Percentiles rank a stretch among this genome's conserved stretches.
These are phyloP conservation scores for Lepidium didymum DNA, from an alignment of 345 rosid genomes.

Conservation along the genomic window DNA sequence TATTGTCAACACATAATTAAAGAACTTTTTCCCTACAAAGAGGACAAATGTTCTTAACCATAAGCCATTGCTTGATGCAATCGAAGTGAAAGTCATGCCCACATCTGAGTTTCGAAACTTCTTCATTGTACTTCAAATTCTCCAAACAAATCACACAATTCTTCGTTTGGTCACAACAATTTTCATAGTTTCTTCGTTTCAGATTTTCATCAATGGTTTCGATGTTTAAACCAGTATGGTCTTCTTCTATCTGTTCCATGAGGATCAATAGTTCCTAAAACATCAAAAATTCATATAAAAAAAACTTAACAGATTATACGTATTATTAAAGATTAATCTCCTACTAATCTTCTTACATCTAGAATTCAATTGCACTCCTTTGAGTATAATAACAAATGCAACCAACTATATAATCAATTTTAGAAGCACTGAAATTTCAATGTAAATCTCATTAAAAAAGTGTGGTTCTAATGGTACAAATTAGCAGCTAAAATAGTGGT, in stretches of 20 bases:
- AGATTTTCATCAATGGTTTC: not conserved
- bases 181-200: not conserved
- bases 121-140: not conserved
- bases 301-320: not conserved
- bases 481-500: not conserved
- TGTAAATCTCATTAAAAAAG: not conserved
- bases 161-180: not conserved
- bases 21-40: conserved; percentile 7
- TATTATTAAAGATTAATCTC: not conserved
- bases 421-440: not conserved
- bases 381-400: not conserved
- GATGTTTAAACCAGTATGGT: not conserved
- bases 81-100: conserved; percentile 14
- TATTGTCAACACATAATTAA: not conserved
- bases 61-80: conserved; percentile 15
- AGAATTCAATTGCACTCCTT: not conserved
- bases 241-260: not conserved
- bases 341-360: not conserved
- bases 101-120: conserved; percentile 11
- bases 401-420: not conserved
- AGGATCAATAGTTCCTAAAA: not conserved
- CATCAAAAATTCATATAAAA: not conserved
- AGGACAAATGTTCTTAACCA: conserved; percentile 18
- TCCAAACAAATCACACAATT: not conserved
- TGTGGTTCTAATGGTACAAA: not conserved